phyloP scores from a whole-genome alignment of 257 asterid genomes.

The Paulownia fortunei region DNA sequence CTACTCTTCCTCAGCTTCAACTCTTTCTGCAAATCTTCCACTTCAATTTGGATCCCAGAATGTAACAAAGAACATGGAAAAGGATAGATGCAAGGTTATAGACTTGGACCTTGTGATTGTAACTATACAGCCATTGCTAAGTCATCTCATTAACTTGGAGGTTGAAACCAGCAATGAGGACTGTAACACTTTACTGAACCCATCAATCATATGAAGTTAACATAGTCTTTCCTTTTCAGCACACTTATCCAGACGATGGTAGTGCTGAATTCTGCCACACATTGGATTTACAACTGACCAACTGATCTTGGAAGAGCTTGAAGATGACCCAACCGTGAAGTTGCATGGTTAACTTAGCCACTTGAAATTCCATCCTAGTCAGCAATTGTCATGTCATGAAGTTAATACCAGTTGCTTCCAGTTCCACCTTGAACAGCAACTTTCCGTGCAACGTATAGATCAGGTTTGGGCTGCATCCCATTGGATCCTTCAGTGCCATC shows the following conservation, averaged over 20 bases:
- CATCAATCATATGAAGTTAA: background rate
- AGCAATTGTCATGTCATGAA: constrained; percentile 3
- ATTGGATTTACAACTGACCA: background rate
- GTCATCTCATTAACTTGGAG: constrained; percentile 14
- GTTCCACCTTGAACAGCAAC: constrained; percentile 54
- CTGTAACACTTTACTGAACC: too few species aligned
- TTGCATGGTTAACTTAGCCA: constrained; percentile 4
- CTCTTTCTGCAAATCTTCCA: constrained; percentile 18
- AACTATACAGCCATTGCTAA: constrained; percentile 23
- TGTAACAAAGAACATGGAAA: background rate
- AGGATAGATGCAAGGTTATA: background rate
- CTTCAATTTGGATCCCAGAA: background rate
- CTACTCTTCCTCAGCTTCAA: constrained; percentile 11
- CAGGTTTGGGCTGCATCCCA: constrained; percentile 53
- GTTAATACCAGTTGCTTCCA: constrained; percentile 56
- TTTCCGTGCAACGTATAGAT: constrained; percentile 51
- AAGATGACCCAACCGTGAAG: background rate
- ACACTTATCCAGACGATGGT: too few species aligned
- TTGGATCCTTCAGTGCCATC: constrained; percentile 40
- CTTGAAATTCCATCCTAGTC: background rate
- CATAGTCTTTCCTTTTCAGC: background rate
- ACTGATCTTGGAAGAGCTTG: background rate
- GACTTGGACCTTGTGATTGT: constrained; percentile 2
- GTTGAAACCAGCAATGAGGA: background rate
- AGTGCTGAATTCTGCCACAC: background rate